Percentiles rank a stretch among this genome's conserved stretches.
Evolutionary conservation across 2,329 filamentous ascomycete species (phyloP).

Genomic region (Periglandula ipomoeae): DNA sequence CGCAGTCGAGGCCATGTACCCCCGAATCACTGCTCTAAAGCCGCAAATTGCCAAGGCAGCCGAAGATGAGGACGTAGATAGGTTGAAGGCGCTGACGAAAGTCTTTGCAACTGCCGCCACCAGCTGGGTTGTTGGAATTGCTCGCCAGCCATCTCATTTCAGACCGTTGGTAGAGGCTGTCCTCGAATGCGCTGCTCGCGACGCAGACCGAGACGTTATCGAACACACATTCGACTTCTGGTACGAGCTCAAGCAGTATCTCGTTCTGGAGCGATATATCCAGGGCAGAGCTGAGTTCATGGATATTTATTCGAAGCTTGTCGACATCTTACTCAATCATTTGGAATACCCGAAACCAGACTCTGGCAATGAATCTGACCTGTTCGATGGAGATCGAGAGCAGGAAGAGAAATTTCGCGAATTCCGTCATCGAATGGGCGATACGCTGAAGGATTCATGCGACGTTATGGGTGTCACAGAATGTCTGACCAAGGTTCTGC

Average conservation of each 20-base stretch:
- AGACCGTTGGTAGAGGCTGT: slow-evolving; percentile 78
- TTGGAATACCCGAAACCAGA: slow-evolving; percentile 79
- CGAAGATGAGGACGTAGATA: slow-evolving; percentile 74
- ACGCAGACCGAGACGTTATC: slow-evolving; percentile 84
- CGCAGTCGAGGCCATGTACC: slow-evolving; percentile 74
- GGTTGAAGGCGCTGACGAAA: slow-evolving; percentile 79
- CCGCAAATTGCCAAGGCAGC: slow-evolving; percentile 68
- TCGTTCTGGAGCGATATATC: slow-evolving; percentile 83
- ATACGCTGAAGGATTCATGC: slow-evolving; percentile 93
- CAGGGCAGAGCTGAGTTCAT: slow-evolving; percentile 67
- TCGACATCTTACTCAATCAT: slow-evolving; percentile 87
- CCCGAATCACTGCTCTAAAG: slow-evolving; percentile 65
- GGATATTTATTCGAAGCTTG: slow-evolving; percentile 78
- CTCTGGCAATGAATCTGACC: slow-evolving; percentile 62
- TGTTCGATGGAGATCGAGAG: slow-evolving; percentile 93
- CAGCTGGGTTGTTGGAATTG: slow-evolving; percentile 87
- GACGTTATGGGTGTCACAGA: slow-evolving; percentile 91
- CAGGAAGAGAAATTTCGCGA: slow-evolving; percentile 95
- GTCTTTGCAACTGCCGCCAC: slow-evolving; percentile 90
- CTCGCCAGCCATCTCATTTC: slow-evolving; percentile 74
- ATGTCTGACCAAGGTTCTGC: slow-evolving; percentile 81
- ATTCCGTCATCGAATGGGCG: slow-evolving; percentile 94
- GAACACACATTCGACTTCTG: slow-evolving; percentile 94
- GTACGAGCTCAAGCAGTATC: slow-evolving; percentile 96
- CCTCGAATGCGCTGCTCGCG: slow-evolving; percentile 81